phyloP scores from a whole-genome alignment of 2,329 filamentous ascomycete genomes.

The Fusarium virguliforme region DNA sequence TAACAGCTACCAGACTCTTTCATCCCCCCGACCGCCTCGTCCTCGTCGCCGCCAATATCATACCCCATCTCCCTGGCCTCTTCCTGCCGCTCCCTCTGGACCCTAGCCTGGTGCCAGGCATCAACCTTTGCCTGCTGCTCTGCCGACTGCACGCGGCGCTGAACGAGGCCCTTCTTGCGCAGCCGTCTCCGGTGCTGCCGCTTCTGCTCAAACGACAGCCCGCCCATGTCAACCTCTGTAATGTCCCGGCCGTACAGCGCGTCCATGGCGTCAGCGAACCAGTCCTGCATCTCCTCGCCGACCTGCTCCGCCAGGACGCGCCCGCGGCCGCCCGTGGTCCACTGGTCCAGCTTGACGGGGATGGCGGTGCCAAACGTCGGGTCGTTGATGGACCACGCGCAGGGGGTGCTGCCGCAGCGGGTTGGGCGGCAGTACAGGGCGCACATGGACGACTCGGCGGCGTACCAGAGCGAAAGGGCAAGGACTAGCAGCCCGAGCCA shows the following conservation, averaged over 20 bases:
- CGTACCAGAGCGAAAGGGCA: slow-evolving; percentile 67
- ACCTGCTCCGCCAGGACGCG: slow-evolving; percentile 58
- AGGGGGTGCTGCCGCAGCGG: slow-evolving; percentile 65
- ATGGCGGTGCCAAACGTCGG: slow-evolving; percentile 74
- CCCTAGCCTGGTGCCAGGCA: slow-evolving; percentile 61
- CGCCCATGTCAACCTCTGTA: slow-evolving; percentile 60
- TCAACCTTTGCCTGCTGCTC: slow-evolving; percentile 63
- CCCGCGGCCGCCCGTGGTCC: slow-evolving; percentile 69
- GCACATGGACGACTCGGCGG: slow-evolving; percentile 70
- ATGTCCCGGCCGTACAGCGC: slow-evolving; percentile 63
- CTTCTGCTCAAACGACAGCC: slow-evolving; percentile 64
- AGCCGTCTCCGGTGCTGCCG: slow-evolving; percentile 67
- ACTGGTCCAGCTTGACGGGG: slow-evolving; percentile 75
- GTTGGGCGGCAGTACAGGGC: slow-evolving; percentile 68
- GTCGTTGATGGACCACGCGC: slow-evolving; percentile 71
- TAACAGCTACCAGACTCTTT: slow-evolving; percentile 47
- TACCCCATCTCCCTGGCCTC: slow-evolving; percentile 61
- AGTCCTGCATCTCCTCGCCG: slow-evolving; percentile 64
- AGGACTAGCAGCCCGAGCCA: slow-evolving; percentile 64
- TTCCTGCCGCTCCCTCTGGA: slow-evolving; percentile 60
- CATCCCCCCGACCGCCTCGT: slow-evolving; percentile 52
- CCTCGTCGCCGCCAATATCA: slow-evolving; percentile 54
- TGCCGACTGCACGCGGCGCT: slow-evolving; percentile 56
- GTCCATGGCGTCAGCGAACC: slow-evolving; percentile 66
- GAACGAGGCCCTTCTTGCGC: slow-evolving; percentile 62